Base-by-base conservation (phyloP, 148 eudicot species). In the Fagopyrum homotropicum region DNA sequence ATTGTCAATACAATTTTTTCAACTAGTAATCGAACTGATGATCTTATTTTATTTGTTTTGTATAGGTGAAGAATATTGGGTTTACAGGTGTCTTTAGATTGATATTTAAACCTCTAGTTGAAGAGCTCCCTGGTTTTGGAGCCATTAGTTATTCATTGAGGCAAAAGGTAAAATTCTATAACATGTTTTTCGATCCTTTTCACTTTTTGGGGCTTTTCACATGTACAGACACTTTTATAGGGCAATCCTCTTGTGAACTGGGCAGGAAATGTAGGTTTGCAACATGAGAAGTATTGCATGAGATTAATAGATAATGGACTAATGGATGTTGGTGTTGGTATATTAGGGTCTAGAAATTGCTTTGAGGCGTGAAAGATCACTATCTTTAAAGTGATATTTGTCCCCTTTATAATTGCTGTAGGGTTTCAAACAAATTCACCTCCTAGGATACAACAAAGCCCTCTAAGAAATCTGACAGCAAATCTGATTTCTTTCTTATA, bases 101-200 rank as follows among this genome's bases (percentile, higher is more conserved):
- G 86, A 93, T 93, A 6, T 93, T 93, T 80, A 93, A 87, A 81
- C 98, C 98, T 74, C 79, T 93, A 72, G 98, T 93, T 78, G 85
- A 79, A 12, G 91, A 90, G 60, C 83, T 93, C 61, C 98, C 98
- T 73, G 86, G 98, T 74, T 93, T 93, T 69, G 98, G 98, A 82
- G 98, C 98, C 74, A 84, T 93, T 75, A 86, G 88, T 76, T 93
- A 75, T 79, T 92, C 98, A 9, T 75, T 92, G 57, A 86, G 95
- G 49, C 72, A 85, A 51, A 81, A 88, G 88, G 92, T 88, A 79
- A 59, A 45, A 29, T 15, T 45, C 43, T 47, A 30, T 26, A 7
- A 2, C 52, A 49, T 49, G 52, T 49, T 49, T 8, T 49, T 49
- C 9, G 6, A 49, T 12, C 12, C 52, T 12, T 49, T 49, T 49